Conservation (phyloP, 257 asterid genomes). For the Capsicum chinense region DNA sequence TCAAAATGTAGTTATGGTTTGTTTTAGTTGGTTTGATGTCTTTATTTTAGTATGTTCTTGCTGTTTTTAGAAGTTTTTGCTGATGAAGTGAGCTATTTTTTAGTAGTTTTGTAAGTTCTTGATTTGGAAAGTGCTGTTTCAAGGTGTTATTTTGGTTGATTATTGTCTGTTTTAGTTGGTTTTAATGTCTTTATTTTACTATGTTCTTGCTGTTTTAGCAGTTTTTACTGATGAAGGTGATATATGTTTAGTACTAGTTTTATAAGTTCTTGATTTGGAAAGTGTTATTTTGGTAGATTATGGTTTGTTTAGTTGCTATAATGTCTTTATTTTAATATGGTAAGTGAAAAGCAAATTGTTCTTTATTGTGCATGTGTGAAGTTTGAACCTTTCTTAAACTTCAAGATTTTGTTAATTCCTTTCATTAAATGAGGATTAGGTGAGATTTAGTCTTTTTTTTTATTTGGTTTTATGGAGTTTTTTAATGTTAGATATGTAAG, state of each 20-base stretch:
- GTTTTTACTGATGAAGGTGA: conserved; percentile 39
- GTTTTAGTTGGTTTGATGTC: neutral
- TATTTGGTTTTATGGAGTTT: neutral
- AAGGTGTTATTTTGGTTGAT: neutral
- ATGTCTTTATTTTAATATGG: neutral
- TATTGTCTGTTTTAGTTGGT: neutral
- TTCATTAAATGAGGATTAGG: neutral
- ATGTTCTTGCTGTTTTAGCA: neutral
- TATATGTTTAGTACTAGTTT: neutral
- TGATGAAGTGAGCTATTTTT: conserved; percentile 39
- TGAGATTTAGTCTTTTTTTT: neutral
- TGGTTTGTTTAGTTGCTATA: conserved; percentile 14
- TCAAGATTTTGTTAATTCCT: neutral
- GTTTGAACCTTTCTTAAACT: neutral
- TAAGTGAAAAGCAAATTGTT: neutral
- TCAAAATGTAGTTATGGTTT: conserved; percentile 6
- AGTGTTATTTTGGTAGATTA: conserved; percentile 27
- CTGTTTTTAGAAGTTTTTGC: conserved; percentile 19
- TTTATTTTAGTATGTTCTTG: conserved; percentile 9
- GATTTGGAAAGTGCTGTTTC: neutral
- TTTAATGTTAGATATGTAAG: neutral
- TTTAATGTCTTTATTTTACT: no score
- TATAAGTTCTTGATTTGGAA: neutral
- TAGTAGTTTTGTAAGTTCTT: neutral
- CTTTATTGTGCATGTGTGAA: conserved; percentile 21